Conservation (phyloP, 805 yeast genomes). For the Candida nemodendra region DNA sequence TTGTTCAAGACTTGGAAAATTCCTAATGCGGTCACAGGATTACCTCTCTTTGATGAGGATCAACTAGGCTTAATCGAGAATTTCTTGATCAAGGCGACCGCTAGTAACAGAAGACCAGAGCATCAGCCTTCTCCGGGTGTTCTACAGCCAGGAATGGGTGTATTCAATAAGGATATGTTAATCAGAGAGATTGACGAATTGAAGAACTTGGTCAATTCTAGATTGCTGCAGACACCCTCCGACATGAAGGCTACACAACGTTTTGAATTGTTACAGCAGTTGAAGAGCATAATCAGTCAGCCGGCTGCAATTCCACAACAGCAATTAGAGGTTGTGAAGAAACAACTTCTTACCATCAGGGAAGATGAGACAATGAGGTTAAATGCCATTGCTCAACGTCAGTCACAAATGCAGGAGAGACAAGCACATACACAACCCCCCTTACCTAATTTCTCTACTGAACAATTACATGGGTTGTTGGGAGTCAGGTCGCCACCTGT, state of each 20-base stretch:
- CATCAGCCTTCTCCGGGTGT: slow-evolving; percentile 9
- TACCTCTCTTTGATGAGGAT: slow-evolving; percentile 69
- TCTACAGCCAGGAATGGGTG: slow-evolving; percentile 3
- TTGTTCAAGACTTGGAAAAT: slow-evolving; percentile 87
- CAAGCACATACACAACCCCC: slow-evolving; percentile 8
- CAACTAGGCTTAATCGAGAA: slow-evolving; percentile 71
- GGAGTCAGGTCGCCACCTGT: slow-evolving; percentile 10
- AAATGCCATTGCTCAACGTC: slow-evolving; percentile 23
- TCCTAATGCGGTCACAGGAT: slow-evolving; percentile 58
- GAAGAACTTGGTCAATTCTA: slow-evolving; percentile 42
- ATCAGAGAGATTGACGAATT: slow-evolving; percentile 36
- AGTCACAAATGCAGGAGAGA: slow-evolving; percentile 27
- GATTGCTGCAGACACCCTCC: slow-evolving; percentile 34
- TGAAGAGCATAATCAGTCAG: slow-evolving; percentile 38
- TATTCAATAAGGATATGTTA: slow-evolving; percentile 20
- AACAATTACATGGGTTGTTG: slow-evolving; percentile 25
- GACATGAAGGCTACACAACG: slow-evolving; percentile 44
- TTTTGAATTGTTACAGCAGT: slow-evolving; percentile 43
- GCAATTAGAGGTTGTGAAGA: slow-evolving; percentile 32
- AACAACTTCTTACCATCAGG: slow-evolving; percentile 32
- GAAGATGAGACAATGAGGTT: slow-evolving; percentile 34
- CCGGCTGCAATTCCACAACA: slow-evolving; percentile 27
- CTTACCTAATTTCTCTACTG: slow-evolving; percentile 36
- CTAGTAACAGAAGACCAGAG: slow-evolving; percentile 31
- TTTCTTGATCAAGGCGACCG: slow-evolving; percentile 64